Percentiles rank a stretch among this genome's conserved stretches.
Evolutionary conservation across 2,329 filamentous ascomycete genomes (phyloP).

Genomic region (Stemphylium vesicarium): DNA sequence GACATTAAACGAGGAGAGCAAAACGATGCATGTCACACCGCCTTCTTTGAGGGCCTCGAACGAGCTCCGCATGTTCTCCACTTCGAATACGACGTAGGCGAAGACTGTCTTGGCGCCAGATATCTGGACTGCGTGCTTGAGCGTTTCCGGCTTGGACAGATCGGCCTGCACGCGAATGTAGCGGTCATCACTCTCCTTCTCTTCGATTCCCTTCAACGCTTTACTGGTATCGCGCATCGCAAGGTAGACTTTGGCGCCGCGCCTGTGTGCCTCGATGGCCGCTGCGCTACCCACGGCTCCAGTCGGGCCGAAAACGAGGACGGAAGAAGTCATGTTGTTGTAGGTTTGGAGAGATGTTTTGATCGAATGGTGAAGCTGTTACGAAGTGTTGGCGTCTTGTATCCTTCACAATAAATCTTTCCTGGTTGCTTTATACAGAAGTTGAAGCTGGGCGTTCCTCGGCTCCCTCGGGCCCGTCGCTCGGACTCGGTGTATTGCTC

Average conservation of each 20-base stretch:
- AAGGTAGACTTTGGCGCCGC: constrained; percentile 55
- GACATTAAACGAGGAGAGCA: constrained; percentile 44
- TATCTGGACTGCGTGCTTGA: constrained; percentile 50
- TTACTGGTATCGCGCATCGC: constrained; percentile 58
- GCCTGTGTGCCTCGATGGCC: constrained; percentile 49
- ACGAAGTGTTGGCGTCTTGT: neutral
- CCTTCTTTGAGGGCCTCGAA: constrained; percentile 54
- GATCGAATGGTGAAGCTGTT: neutral
- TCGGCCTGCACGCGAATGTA: constrained; percentile 55
- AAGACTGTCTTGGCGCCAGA: constrained; percentile 57
- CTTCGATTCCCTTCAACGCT: constrained; percentile 48
- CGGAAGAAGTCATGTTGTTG: constrained; percentile 2
- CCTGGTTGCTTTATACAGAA: neutral
- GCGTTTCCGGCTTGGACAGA: constrained; percentile 50
- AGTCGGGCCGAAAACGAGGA: constrained; percentile 59
- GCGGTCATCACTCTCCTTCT: constrained; percentile 27
- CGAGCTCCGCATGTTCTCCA: constrained; percentile 51
- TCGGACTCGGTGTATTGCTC: too few relatives aligned
- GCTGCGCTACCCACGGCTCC: constrained; percentile 53
- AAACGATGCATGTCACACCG: constrained; percentile 55
- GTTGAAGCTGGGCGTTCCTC: too few relatives aligned
- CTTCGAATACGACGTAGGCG: constrained; percentile 51
- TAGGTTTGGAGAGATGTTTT: neutral
- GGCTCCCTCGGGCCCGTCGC: too few relatives aligned
- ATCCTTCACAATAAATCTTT: neutral